Conservation (phyloP, 2,329 filamentous ascomycete species). For the Penicillium brasilianum region DNA sequence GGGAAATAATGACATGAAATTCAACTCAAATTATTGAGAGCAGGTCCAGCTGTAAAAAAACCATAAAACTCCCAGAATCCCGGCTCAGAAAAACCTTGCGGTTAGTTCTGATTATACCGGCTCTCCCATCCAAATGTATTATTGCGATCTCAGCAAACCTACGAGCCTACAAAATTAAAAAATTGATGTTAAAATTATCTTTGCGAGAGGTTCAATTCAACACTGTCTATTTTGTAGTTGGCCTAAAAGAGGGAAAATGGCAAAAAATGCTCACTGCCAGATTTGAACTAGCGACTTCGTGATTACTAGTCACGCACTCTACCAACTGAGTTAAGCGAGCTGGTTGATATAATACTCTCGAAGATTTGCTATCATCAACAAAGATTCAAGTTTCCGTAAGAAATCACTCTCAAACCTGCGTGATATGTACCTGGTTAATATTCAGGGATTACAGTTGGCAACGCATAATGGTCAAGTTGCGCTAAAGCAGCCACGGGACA, state of each 20-base stretch:
- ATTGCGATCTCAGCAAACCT: no score
- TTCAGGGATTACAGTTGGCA: not conserved
- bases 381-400: no score
- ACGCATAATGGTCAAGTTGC: rapidly evolving
- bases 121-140: no score
- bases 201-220: no score
- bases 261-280: conserved; percentile 11
- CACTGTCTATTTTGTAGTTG: not conserved
- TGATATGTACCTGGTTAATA: not conserved
- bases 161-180: not conserved
- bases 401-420: not conserved
- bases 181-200: not conserved
- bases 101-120: no score
- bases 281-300: conserved; percentile 12
- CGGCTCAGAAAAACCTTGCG: no score
- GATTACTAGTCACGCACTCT: conserved; percentile 12
- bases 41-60: no score
- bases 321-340: conserved; percentile 12
- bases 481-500: not conserved
- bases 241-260: not conserved
- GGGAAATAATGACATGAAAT: no score
- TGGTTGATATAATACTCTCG: not conserved
- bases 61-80: no score
- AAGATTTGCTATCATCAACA: not conserved
- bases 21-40: no score